phyloP scores from a whole-genome alignment of 164 flowering plant species.

The Nelumbo lutea region DNA sequence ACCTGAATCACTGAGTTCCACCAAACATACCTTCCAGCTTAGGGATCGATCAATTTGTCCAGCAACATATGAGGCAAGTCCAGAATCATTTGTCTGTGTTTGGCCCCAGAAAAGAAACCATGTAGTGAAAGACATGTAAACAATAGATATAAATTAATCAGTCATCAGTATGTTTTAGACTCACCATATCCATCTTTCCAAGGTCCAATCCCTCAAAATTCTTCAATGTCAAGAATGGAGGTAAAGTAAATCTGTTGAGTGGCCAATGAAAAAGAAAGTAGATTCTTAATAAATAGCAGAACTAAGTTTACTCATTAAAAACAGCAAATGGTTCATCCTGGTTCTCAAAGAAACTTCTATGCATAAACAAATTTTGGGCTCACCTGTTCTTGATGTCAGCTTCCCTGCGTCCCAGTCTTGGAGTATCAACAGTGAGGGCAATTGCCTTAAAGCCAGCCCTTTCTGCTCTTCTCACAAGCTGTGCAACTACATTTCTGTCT shows the following conservation, averaged over 20 bases:
- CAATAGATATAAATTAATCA: background rate
- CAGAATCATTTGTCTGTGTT: slow-evolving; percentile 64
- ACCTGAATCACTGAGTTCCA: background rate
- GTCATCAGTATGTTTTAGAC: background rate
- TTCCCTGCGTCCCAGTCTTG: slow-evolving; percentile 60
- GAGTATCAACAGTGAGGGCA: slow-evolving; percentile 63
- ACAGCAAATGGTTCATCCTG: background rate
- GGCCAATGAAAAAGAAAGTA: background rate
- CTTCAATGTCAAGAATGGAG: slow-evolving; percentile 57
- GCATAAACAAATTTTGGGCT: background rate
- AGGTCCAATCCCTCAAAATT: slow-evolving; percentile 47
- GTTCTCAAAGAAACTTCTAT: background rate
- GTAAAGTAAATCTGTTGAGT: slow-evolving; percentile 56
- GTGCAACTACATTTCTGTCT: slow-evolving; percentile 44
- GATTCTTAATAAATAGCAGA: background rate
- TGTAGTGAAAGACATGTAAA: background rate
- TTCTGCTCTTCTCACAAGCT: slow-evolving; percentile 60
- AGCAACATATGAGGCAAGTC: slow-evolving; percentile 73
- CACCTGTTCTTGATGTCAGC: slow-evolving; percentile 63
- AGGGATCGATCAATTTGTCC: slow-evolving; percentile 62
- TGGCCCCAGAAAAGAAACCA: background rate
- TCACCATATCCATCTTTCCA: slow-evolving; percentile 65
- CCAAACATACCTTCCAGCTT: slow-evolving; percentile 58
- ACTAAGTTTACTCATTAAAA: background rate
- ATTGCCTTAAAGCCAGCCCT: slow-evolving; percentile 70